Evolutionary conservation across 176 grass and related monocot species (phyloP), one percentile per base, ranked within the genome.

Genomic region (Cenchrus americanus): DNA sequence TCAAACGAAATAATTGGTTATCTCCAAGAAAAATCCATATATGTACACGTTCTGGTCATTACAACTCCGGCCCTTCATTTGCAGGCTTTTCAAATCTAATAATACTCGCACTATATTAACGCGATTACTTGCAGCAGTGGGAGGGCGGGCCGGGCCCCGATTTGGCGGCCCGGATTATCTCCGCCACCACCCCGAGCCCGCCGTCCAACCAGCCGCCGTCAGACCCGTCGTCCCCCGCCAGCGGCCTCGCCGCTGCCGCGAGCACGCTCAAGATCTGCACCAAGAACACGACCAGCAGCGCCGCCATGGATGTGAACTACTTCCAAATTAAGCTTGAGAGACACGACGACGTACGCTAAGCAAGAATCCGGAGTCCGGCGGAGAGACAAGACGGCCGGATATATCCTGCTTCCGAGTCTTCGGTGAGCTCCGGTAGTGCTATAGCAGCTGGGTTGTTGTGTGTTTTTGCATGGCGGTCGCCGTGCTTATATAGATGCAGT

Each of bases 121-220:
- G 0, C 8, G 3, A 10, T 60, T 23, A 60, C 2, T 63, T 63
- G 60, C 76, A 79, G 60, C 60, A 79, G 23, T 65, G 15, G 1
- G 60, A 32, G 0, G 0, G 9, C 7, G 14, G 1, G 59, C 10
- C 63, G 10, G 76, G 44, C 43, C 76, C 76, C 4, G 60, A 65
- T 50, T 79, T 21, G 14, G 78, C 78, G 11, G 21, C 54, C 15
- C 40, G 32, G 9, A 81, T 21, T 14, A 90, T 44, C 49, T 73
- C 22, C 66, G 60, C 53, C n/a, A 80, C 55, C 84, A 87, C 23
- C n/a, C 58, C 64, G 0, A 43, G 68, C 53, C 75, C 32, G 54
- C 32, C 26, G 32, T 49, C 71, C 71, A 30, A 8, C 79, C 30
- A 42, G 1, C 43, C 43, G 48, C 59, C 61, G 0, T 15, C 71